Evolutionary conservation across 2,329 filamentous ascomycete species (phyloP).

Genomic region (Paracoccidioides lutzii): DNA sequence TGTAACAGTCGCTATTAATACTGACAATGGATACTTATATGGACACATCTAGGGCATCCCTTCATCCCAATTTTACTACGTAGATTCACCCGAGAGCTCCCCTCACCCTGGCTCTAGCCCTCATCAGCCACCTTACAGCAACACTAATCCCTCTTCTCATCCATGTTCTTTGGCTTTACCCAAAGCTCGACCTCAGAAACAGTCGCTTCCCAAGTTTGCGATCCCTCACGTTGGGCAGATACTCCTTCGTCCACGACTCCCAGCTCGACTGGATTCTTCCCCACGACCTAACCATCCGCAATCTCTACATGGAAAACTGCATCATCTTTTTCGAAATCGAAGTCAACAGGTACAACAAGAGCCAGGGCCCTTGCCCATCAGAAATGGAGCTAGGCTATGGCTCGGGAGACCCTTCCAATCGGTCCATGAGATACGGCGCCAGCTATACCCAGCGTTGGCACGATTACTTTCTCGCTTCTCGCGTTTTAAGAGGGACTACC

Average conservation of each 20-base stretch:
- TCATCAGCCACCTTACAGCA: slow-evolving; percentile 13
- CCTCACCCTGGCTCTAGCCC: slow-evolving; percentile 5
- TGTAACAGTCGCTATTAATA: not conserved
- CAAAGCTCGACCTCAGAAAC: slow-evolving; percentile 24
- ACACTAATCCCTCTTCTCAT: slow-evolving; percentile 29
- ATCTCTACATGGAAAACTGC: slow-evolving; percentile 35
- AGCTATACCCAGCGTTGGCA: slow-evolving; percentile 13
- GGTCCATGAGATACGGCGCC: not conserved
- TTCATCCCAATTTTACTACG: not conserved
- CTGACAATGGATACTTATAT: not conserved
- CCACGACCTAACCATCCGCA: slow-evolving; percentile 26
- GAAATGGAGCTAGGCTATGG: not conserved
- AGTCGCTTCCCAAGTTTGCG: slow-evolving; percentile 29
- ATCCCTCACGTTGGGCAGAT: slow-evolving; percentile 30
- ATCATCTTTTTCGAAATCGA: slow-evolving; percentile 19
- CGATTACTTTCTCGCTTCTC: slow-evolving; percentile 14
- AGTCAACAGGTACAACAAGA: not conserved
- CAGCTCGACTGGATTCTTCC: slow-evolving; percentile 37
- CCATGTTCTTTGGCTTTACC: slow-evolving; percentile 31
- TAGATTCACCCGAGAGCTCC: not conserved
- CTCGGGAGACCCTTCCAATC: too few relatives aligned
- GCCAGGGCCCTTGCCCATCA: not conserved
- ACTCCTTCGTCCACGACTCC: slow-evolving; percentile 33
- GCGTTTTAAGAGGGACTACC: slow-evolving; percentile 12
- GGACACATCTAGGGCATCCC: not conserved